A percentile compares a stretch with the other conserved stretches of the same genome.
phyloP scores from a whole-genome alignment of 2,329 filamentous ascomycete species.

The Aspergillus oerlinghausenensis region DNA sequence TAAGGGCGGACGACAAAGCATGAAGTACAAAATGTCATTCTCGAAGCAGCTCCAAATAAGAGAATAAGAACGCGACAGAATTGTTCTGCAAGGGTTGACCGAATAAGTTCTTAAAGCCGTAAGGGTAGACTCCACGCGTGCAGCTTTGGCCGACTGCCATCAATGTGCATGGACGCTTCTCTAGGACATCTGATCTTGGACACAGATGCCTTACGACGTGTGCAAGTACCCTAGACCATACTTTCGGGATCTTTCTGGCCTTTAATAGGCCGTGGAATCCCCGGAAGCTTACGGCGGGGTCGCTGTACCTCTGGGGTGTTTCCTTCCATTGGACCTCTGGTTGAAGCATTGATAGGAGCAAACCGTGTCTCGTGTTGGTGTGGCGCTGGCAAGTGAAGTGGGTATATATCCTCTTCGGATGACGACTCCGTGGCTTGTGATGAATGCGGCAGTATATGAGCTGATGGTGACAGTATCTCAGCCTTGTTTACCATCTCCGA shows the following conservation, averaged over 20 bases:
- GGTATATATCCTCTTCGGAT: neutral
- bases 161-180: neutral
- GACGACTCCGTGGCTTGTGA: neutral
- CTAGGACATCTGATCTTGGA: neutral
- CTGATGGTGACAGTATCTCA: neutral
- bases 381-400: neutral
- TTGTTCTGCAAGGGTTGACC: neutral
- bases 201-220: neutral
- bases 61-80: neutral
- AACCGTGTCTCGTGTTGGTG: neutral
- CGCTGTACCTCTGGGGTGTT: neutral
- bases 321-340: neutral
- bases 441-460: neutral
- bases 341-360: neutral
- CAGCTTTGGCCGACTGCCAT: neutral
- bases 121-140: neutral
- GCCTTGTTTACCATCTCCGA: neutral
- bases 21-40: neutral
- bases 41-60: neutral
- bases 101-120: neutral
- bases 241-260: neutral
- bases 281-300: neutral
- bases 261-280: neutral
- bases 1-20: neutral
- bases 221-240: neutral